Evolutionary conservation across 1,284 basidiomycete species (phyloP).

Genomic region (Cryptococcus wingfieldii): DNA sequence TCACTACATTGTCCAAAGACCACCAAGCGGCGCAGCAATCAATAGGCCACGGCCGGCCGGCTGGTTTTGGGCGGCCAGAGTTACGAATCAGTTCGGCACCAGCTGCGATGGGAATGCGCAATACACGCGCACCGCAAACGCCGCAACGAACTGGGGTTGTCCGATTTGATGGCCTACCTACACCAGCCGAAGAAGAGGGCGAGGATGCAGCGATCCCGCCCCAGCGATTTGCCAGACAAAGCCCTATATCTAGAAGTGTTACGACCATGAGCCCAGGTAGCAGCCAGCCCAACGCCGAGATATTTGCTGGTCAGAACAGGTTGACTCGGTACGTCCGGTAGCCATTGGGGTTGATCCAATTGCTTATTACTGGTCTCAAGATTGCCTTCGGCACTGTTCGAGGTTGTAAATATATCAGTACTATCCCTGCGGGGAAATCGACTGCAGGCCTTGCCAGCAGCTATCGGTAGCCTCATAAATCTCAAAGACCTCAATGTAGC

Average conservation of each 20-base stretch:
- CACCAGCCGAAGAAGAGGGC: too few species aligned
- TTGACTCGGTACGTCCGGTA: slow-evolving; percentile 29
- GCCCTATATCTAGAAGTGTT: slow-evolving; percentile 11
- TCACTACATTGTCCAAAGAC: too few species aligned
- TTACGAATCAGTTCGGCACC: too few species aligned
- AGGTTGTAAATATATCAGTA: slow-evolving; percentile 40
- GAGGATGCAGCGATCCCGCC: too few species aligned
- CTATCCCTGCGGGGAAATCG: slow-evolving; percentile 40
- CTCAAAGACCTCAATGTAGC: slow-evolving; percentile 46
- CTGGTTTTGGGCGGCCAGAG: too few species aligned
- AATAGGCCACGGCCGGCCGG: too few species aligned
- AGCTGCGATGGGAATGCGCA: too few species aligned
- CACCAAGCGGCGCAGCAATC: too few species aligned
- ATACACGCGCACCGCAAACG: too few species aligned
- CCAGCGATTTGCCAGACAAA: slow-evolving; percentile 2
- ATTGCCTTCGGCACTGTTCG: slow-evolving; percentile 45
- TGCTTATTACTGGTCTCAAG: slow-evolving; percentile 13
- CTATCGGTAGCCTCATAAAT: slow-evolving; percentile 40
- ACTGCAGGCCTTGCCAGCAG: slow-evolving; percentile 39
- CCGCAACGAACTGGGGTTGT: too few species aligned
- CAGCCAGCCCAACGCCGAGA: background rate
- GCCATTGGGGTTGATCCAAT: background rate
- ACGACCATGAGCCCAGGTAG: too few species aligned
- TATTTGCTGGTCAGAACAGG: slow-evolving; percentile 21
- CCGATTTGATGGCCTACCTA: too few species aligned